Percentiles rank a stretch among this genome's conserved stretches.
Conservation (phyloP, 345 rosid genomes). For the Cardamine chenopodiifolia region DNA sequence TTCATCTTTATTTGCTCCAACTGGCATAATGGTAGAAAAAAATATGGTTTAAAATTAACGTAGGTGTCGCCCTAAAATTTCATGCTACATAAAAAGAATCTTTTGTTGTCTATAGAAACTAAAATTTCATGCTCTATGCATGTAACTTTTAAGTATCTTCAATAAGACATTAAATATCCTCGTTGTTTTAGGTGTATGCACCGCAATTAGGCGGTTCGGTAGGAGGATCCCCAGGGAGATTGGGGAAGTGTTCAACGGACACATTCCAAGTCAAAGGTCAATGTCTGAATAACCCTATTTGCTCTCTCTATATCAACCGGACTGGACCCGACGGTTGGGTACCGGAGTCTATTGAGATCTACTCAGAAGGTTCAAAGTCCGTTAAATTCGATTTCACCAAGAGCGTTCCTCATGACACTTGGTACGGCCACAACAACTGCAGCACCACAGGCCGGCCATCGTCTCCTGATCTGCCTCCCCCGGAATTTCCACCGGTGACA, state of each 20-base stretch:
- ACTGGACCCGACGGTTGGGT: conserved; percentile 72
- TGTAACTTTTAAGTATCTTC: not conserved
- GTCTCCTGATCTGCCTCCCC: conserved; percentile 22
- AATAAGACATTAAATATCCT: not conserved
- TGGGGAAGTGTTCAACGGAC: conserved; percentile 71
- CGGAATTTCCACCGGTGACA: conserved; percentile 25
- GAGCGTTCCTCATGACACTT: conserved; percentile 51
- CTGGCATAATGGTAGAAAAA: too few species aligned
- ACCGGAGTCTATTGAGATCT: conserved; percentile 58
- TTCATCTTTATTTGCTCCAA: too few species aligned
- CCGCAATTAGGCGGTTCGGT: conserved; percentile 61
- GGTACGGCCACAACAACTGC: conserved; percentile 71
- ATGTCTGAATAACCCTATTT: conserved; percentile 53
- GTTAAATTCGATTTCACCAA: conserved; percentile 55
- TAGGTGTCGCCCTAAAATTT: not conserved
- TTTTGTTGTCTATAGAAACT: too few species aligned
- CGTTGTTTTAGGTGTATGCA: conserved; percentile 54
- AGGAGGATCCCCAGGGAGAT: conserved; percentile 41
- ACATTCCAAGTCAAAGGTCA: conserved; percentile 66
- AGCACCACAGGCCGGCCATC: conserved; percentile 23
- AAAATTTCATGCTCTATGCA: too few species aligned
- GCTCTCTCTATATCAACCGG: conserved; percentile 61
- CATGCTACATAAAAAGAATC: too few species aligned
- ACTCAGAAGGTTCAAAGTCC: conserved; percentile 45
- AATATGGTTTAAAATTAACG: too few species aligned